These are phyloP conservation scores for Brassica incana DNA, from an alignment of 345 rosid species.

Conservation along the genomic window DNA sequence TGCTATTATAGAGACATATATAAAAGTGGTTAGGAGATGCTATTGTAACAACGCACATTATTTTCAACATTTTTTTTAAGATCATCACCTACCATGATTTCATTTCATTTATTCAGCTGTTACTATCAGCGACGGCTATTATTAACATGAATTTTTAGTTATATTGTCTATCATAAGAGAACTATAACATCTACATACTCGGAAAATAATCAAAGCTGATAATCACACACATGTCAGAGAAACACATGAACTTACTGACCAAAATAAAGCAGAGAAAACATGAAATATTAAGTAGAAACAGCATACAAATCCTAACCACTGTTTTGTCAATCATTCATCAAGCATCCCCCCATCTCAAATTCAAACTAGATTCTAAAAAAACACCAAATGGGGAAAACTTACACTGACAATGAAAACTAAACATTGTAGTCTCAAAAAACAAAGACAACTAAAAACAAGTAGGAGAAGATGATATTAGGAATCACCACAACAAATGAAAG, in stretches of 20 bases:
- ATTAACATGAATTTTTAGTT: neutral
- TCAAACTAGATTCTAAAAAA: slow-evolving; percentile 7
- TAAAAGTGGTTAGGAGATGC: no score
- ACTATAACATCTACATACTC: neutral
- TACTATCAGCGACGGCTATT: neutral
- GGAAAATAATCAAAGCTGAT: neutral
- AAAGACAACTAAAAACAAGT: neutral
- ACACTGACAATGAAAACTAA: slow-evolving; percentile 22
- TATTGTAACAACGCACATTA: neutral
- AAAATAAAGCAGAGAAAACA: neutral
- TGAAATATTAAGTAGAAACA: neutral
- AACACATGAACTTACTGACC: neutral
- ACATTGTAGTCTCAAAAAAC: slow-evolving; percentile 25
- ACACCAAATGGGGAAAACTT: slow-evolving; percentile 26
- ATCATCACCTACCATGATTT: slow-evolving; percentile 11
- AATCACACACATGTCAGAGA: neutral
- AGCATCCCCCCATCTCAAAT: slow-evolving; percentile 4
- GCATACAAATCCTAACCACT: slow-evolving; percentile 27
- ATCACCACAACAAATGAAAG: slow-evolving; percentile 20
- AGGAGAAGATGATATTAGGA: slow-evolving; percentile 23
- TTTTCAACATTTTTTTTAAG: neutral
- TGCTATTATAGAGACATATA: no score
- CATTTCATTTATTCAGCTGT: neutral
- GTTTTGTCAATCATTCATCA: slow-evolving; percentile 16
- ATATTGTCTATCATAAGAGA: neutral